Evolutionary conservation across 352 stramenopile species (phyloP).

Genomic region (Phytophthora parvispora): DNA sequence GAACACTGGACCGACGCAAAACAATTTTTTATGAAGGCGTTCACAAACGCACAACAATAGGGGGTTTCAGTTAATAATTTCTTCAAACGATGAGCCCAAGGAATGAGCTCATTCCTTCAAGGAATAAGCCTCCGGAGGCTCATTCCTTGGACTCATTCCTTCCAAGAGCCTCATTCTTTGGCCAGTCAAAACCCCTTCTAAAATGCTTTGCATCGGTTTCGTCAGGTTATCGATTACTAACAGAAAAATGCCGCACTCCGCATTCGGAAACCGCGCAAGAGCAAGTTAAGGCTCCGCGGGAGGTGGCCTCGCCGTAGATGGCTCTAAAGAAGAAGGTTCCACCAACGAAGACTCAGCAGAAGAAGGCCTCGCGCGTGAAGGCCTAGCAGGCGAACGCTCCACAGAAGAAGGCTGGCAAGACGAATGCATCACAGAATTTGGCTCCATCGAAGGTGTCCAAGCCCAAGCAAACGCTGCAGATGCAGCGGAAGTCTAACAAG

Average conservation of each 20-base stretch:
- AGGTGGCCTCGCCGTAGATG: background rate
- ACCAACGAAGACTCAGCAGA: constrained; percentile 6
- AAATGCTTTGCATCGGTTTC: background rate
- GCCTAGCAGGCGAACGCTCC: background rate
- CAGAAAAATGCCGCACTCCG: background rate
- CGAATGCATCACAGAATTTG: background rate
- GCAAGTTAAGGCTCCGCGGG: background rate
- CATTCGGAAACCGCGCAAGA: background rate
- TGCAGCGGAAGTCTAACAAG: background rate
- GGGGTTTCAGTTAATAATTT: background rate
- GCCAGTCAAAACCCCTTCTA: background rate
- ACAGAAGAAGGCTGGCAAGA: background rate
- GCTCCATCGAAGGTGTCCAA: background rate
- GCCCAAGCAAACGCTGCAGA: background rate
- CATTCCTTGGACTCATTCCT: constrained; percentile 11
- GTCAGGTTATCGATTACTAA: constrained; percentile 2
- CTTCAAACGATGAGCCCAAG: constrained; percentile 4
- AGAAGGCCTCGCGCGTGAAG: constrained; percentile 5
- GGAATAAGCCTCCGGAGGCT: background rate
- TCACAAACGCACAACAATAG: too few relatives aligned
- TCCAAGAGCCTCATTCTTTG: constrained; percentile 5
- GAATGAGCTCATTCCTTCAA: background rate
- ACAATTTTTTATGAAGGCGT: too few relatives aligned
- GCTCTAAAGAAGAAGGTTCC: background rate
- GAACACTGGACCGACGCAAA: too few relatives aligned